Base-by-base conservation (phyloP, 2,329 filamentous ascomycete species). In the Talaromyces pinophilus region DNA sequence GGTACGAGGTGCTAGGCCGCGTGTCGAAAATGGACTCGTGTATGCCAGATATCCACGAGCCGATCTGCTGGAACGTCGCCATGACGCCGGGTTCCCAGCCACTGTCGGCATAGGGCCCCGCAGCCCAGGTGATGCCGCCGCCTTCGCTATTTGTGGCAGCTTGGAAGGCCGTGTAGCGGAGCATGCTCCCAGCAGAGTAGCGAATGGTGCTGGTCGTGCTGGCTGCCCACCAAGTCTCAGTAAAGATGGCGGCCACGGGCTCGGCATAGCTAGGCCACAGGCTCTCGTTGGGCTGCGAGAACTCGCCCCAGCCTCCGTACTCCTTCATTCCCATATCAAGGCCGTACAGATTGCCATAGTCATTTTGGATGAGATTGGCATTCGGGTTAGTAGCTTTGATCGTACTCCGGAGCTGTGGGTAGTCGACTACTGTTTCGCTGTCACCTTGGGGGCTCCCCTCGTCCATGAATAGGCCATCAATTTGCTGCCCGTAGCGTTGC, bases 281-380 rank as follows among this genome's bases (percentile, higher is more conserved):
- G 30, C 59, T 62, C 42, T 62, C 59, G 28, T 62, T 62, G 42
- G 59, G 42, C 59, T 62, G 59, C 15, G 59, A 19, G n/a, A 62
- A 62, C 42, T 62, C 40, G 44, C 44, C 3, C 59, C 59, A 62
- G 25, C 59, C 42, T 2, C 25, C 42, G 22, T 62, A 48, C 42
- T 62, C 59, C 59, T 62, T 50, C 59, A 62, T 62, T 19, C 59
- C 59, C 59, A 62, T 62, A n/a, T 62, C 59, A 7, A 62, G 42
- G 5, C 59, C 59, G 44, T 62, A 62, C 25, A 62, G 13, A 50
- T 50, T 62, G 40, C 42, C 42, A 62, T 62, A 62, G 30, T 62
- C 42, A 25, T 62, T 62, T 19, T 62, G 59, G 44, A 62, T 62
- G 42, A 62, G 59, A 33, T 62, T 50, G 42, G 40, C 59, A 5